A percentile compares a stretch with the other conserved stretches of the same genome.
Evolutionary conservation across 2,329 filamentous ascomycete species (phyloP).

Genomic region (Fusarium coffeatum): DNA sequence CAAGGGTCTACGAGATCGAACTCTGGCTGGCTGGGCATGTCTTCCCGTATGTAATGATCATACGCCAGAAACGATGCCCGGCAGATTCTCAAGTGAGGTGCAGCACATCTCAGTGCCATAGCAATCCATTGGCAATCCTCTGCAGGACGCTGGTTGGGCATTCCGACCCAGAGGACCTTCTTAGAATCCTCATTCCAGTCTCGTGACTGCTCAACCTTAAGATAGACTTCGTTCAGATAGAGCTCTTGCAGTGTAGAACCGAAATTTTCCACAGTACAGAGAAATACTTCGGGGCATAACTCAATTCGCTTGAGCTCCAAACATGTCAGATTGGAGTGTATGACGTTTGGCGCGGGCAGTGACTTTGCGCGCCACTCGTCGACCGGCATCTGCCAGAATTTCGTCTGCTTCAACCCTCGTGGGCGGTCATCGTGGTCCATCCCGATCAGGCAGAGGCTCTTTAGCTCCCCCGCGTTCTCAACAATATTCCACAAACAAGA

Average conservation of each 20-base stretch:
- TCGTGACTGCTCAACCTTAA: conserved; percentile 55
- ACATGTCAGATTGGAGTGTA: conserved; percentile 54
- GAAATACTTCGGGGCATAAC: conserved; percentile 52
- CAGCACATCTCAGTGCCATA: conserved; percentile 53
- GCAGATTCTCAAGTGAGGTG: conserved; percentile 54
- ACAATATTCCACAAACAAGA: conserved; percentile 63
- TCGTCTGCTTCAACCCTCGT: conserved; percentile 54
- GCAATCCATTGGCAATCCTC: conserved; percentile 57
- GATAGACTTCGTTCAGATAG: conserved; percentile 59
- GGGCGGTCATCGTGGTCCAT: conserved; percentile 56
- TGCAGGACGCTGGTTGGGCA: conserved; percentile 56
- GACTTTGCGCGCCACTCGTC: conserved; percentile 56
- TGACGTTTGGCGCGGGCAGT: conserved; percentile 53
- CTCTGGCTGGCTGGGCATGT: conserved; percentile 44
- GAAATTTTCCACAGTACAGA: conserved; percentile 51
- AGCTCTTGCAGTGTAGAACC: conserved; percentile 57
- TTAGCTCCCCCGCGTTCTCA: conserved; percentile 56
- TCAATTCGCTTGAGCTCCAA: conserved; percentile 60
- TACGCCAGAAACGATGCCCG: conserved; percentile 59
- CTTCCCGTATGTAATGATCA: conserved; percentile 54
- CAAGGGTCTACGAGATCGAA: conserved; percentile 59
- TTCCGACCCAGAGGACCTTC: conserved; percentile 58
- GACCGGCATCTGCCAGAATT: conserved; percentile 50
- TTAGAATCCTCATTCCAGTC: conserved; percentile 50
- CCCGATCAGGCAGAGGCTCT: conserved; percentile 62